These are phyloP conservation scores for Agrostemma githago DNA, from an alignment of 148 eudicot species.

Conservation along the genomic window DNA sequence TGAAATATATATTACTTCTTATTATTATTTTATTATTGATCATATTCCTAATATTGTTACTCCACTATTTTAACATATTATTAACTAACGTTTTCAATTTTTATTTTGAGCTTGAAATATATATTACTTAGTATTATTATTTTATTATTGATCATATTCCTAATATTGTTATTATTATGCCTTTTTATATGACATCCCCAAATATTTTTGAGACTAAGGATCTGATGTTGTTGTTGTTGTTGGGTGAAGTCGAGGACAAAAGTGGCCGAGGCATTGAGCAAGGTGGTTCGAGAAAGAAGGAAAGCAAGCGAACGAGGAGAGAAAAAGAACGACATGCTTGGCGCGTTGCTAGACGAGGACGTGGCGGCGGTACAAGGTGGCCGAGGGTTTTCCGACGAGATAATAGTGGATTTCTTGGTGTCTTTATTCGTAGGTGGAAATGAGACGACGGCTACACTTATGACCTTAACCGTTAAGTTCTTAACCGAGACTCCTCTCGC, in stretches of 20 bases:
- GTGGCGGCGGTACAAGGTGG: slow-evolving; percentile 25
- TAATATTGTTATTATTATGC: too few relatives aligned
- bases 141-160: too few relatives aligned
- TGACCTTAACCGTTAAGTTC: slow-evolving; percentile 88
- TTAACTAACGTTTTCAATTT: background rate
- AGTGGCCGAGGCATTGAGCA: slow-evolving; percentile 76
- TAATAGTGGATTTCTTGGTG: slow-evolving; percentile 80
- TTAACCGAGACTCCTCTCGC: slow-evolving; percentile 85
- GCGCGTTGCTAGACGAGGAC: slow-evolving; percentile 71
- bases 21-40: too few relatives aligned
- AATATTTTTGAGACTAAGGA: too few relatives aligned
- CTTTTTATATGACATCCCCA: too few relatives aligned
- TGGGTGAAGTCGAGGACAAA: slow-evolving; percentile 64
- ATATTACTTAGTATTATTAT: too few relatives aligned
- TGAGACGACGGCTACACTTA: slow-evolving; percentile 84
- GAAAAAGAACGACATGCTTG: slow-evolving; percentile 77
- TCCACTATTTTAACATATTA: too few relatives aligned
- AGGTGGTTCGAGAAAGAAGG: slow-evolving; percentile 74
- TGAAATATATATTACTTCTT: too few relatives aligned
- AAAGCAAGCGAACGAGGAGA: slow-evolving; percentile 56
- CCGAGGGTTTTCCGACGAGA: slow-evolving; percentile 72
- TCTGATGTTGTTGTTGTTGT: too few relatives aligned
- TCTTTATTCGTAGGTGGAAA: slow-evolving; percentile 87
- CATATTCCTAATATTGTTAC: too few relatives aligned
- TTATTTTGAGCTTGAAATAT: background rate